These are phyloP conservation scores for Aspergillus sclerotioniger DNA, from an alignment of 495 filamentous ascomycete genomes.

Conservation along the genomic window DNA sequence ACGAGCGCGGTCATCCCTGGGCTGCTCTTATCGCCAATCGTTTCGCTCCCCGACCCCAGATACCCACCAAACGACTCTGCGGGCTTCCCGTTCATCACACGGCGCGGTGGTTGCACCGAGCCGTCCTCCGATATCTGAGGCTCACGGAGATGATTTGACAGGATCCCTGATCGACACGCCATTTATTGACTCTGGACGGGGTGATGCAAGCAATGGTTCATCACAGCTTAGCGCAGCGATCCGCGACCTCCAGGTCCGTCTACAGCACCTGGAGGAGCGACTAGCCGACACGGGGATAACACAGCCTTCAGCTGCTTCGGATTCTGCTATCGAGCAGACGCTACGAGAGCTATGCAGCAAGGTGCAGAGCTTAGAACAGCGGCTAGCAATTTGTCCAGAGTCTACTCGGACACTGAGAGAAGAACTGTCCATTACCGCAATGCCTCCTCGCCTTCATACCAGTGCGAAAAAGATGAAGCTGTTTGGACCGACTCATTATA, in stretches of 20 bases:
- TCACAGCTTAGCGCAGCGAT: conserved; percentile 3
- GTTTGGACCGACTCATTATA: conserved; percentile 40
- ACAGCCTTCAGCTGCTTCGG: too few relatives aligned
- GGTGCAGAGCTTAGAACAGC: background rate
- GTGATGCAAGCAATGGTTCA: background rate
- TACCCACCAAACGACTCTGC: background rate
- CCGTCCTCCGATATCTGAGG: background rate
- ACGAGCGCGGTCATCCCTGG: conserved; percentile 29
- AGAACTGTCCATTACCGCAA: conserved; percentile 8
- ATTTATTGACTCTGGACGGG: background rate
- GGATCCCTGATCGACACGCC: background rate
- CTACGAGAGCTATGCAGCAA: background rate
- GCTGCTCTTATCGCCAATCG: conserved; percentile 23
- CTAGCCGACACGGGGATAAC: background rate
- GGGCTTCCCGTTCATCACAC: background rate
- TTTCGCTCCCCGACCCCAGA: conserved; percentile 2
- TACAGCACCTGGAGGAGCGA: conserved; percentile 2
- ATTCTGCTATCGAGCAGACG: background rate
- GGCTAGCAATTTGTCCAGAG: background rate
- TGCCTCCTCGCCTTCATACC: conserved; percentile 14
- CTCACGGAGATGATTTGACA: background rate
- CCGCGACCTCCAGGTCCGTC: conserved; percentile 1
- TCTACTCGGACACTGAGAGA: background rate
- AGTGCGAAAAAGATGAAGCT: conserved; percentile 37
- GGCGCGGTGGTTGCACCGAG: background rate